Base-by-base conservation (phyloP, 257 asterid genomes). In the Solanum sitiens region DNA sequence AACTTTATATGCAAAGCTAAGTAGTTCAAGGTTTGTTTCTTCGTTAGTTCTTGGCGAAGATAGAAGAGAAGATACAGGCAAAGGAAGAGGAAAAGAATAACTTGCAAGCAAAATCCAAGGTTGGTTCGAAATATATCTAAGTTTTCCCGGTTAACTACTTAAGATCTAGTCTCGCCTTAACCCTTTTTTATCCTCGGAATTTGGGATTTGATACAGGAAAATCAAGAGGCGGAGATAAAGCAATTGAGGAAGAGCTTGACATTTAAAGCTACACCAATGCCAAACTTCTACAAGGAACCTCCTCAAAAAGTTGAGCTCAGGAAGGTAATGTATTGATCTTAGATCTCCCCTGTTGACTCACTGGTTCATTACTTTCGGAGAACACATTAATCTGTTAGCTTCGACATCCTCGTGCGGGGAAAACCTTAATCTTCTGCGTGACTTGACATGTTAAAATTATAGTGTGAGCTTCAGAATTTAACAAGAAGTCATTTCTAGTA, bases 221-320 rank as follows among this genome's bases (percentile, higher is more conserved):
- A 56, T 87, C 95, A 92, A 86, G 98, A 94, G 79, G 98, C 96
- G 1, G 98, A 94, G 90, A 94, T 95, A 68, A 96, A 93, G 95
- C 94, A 93, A 87, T 91, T 94, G 84, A 91, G 98, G 87, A 95
- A 94, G 93, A 94, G 93, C 88, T 89, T 96, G 92, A 90, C 93
- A 32, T 96, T 96, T 88, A 96, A 93, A 94, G 99, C 99, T 59
- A 88, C 98, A 45, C 98, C 99, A 8, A 92, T 96, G 98, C 98
- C 99, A 25, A 93, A 91, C 90, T 96, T 96, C 94, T 96, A 96
- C 92, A 95, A 94, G 88, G 98, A 94, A 87, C 98, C 98, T 50
- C 98, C 94, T 90, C 95, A 94, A 21, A 95, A 91, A 91, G 89
- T 90, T 70, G 98, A 95, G 89, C 93, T 96, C 65, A 94, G 93